Conservation (phyloP, 169 alveolate genomes). For the Cryptosporidium muris region DNA sequence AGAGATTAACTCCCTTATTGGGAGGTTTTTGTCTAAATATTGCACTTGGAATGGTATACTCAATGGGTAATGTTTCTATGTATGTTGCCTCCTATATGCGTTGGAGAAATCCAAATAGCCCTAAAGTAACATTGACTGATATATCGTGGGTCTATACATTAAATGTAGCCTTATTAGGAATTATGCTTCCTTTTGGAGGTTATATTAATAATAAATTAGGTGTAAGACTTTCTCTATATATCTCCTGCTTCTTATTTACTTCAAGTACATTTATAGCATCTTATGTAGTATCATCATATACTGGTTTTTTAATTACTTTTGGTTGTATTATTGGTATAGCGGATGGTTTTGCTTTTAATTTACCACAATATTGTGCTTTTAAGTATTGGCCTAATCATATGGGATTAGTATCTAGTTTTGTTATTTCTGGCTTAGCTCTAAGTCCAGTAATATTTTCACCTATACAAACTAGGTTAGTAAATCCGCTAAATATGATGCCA, state of each 20-base stretch:
- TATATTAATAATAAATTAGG: constrained; percentile 32
- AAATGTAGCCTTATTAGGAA: constrained; percentile 36
- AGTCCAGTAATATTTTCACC: constrained; percentile 68
- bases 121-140: constrained; percentile 23
- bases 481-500: constrained; percentile 34
- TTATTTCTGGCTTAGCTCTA: constrained; percentile 46
- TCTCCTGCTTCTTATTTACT: constrained; percentile 9
- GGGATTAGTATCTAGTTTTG: constrained; percentile 54
- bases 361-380: constrained; percentile 62
- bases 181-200: constrained; percentile 55
- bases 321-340: constrained; percentile 64
- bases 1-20: constrained; percentile 1
- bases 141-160: constrained; percentile 66
- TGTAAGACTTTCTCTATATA: constrained; percentile 16
- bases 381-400: constrained; percentile 32
- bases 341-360: constrained; percentile 50
- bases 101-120: neutral
- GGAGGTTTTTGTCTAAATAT: constrained; percentile 55
- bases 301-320: constrained; percentile 23
- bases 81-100: constrained; percentile 67
- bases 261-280: constrained; percentile 26
- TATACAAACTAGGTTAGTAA: constrained; percentile 35
- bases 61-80: constrained; percentile 60
- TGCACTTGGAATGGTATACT: constrained; percentile 58
- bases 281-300: constrained; percentile 48